A percentile compares a stretch with the other conserved stretches of the same genome.
Conservation (phyloP, 2,329 filamentous ascomycete genomes). For the Aureobasidium namibiae region DNA sequence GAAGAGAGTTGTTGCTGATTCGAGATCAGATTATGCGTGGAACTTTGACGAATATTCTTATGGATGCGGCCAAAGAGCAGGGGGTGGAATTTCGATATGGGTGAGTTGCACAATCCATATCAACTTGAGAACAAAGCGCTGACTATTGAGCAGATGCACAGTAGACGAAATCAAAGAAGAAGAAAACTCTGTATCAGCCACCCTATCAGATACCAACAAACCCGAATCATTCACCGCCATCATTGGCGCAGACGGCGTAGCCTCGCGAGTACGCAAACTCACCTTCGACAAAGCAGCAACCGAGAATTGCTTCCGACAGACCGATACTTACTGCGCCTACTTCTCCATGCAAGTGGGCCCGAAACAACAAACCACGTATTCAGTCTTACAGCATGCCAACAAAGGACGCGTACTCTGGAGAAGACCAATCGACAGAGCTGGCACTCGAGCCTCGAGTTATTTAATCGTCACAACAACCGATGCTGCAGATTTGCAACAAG, state of each 20-base stretch:
- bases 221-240: conserved; percentile 19
- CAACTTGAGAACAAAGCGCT: not conserved
- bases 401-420: conserved; percentile 17
- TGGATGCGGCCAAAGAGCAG: conserved; percentile 22
- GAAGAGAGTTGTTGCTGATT: not conserved
- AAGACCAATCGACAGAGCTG: conserved; percentile 15
- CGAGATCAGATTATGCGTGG: conserved; percentile 42
- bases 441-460: conserved; percentile 15
- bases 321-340: conserved; percentile 20
- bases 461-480: conserved; percentile 13
- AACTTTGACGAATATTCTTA: conserved; percentile 40
- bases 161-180: conserved; percentile 14
- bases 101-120: not conserved
- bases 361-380: not conserved
- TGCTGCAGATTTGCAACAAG: not conserved
- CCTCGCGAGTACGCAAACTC: conserved; percentile 20
- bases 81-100: not conserved
- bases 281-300: conserved; percentile 17
- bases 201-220: not conserved
- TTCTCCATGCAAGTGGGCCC: conserved; percentile 21
- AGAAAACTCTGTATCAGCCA: not conserved
- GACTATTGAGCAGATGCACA: not conserved
- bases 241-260: conserved; percentile 23
- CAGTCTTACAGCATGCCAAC: conserved; percentile 16
- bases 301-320: conserved; percentile 13